Evolutionary conservation across 805 yeast genomes (phyloP), one percentile per base, ranked within the genome.

Genomic region (Wickerhamiella bombiphila): DNA sequence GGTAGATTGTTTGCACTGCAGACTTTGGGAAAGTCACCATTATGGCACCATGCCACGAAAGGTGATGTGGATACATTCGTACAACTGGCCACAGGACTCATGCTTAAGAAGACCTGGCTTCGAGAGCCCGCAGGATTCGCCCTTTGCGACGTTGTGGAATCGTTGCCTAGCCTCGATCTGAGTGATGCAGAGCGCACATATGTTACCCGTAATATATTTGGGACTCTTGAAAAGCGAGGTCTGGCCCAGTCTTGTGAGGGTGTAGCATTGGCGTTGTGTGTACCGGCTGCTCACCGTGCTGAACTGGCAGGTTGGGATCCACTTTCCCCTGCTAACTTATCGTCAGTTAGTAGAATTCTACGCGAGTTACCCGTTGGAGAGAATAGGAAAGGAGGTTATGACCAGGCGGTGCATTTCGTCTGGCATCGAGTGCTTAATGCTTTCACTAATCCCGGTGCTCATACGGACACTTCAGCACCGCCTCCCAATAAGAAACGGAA

Each of bases 1-100:
- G 97, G 96, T 4, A 69, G 74, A 50, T 61, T 86, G 32, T 86
- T 88, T 56, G 95, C 94, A 0, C 61, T 82, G 16, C 93, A 86
- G 55, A 70, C 80, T 1, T 52, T 86, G 35, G 64, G 79, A 22
- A 77, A 76, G 35, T 68, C 77, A 11, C 61, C 66, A 2, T 44
- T 71, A 5, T 42, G 54, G 39, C 45, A 51, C 13, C 42, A 44
- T 13, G 46, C 59, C 5, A 44, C 51, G 11, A 31, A 50, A 1
- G 55, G 50, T 2, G 63, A 66, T 34, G 59, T 64, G 35, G 42
- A 51, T 14, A 54, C 57, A 9, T 68, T 76, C 32, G 55, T 72
- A 20, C 58, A 63, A 3, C 54, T 61, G 22, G 49, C 80, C 26
- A 54, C 81, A 3, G 72, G 69, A 18, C 61, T 86, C 39, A 69